Base-by-base conservation (phyloP, 148 eudicot genomes). In the Rhododendron molle region DNA sequence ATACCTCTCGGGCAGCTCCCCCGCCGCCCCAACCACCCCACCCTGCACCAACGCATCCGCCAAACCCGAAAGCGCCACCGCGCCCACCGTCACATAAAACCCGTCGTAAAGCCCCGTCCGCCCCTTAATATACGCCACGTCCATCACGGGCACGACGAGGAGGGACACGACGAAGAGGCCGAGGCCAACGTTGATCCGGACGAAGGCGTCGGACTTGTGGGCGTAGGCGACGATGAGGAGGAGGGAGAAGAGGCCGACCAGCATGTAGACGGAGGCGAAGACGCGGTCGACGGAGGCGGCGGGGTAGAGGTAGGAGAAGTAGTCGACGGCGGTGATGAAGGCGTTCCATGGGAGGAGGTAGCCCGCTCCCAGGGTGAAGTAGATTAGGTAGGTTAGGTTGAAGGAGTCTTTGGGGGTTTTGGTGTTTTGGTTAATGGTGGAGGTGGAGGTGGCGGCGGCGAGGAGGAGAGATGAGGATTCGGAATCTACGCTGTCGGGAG, bases 1-100 rank as follows among this genome's bases (percentile, higher is more conserved):
- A 84, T 94, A 95, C 79, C 96, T 85, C 73, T 91, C 92, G 20
- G 96, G 96, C 93, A 95, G 73, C 85, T 95, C 96, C 4, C 98
- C 97, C 20, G 97, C 96, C 1, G 94, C 85, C 65, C 97, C 97
- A 88, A 95, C 86, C 46, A 95, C 62, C 5, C 93, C 92, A 30
- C 98, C 95, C 83, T 96, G 98, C 5, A 94, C 98, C 90, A 96
- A 88, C 14, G 91, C 98, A 85, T 96, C 98, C 2, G 92, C 98
- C 8, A 94, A 15, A 0, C 98, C 98, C 30, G 92, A 88, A 28
- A 94, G 60, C 74, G 86, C 95, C 78, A 94, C 89, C 30, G 91
- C 91, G 12, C 43, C 91, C 49, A 92, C 93, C 40, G 98, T 91
- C 54, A 91, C 94, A 86, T 92, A 92, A 77, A 92, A 93, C 86